Base-by-base conservation (phyloP, 495 filamentous ascomycete genomes). In the Neurospora cerealis region DNA sequence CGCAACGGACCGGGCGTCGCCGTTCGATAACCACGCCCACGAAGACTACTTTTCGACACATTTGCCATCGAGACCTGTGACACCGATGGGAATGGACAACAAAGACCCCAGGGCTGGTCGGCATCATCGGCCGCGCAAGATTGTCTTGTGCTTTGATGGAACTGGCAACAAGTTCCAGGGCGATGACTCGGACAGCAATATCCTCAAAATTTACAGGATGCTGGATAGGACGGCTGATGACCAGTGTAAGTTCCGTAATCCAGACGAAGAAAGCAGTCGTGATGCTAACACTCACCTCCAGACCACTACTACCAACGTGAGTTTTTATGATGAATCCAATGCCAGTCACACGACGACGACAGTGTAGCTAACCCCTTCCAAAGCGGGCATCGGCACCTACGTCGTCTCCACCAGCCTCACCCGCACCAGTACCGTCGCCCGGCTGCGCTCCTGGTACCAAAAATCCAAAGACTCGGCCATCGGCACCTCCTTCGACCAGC, bases 111-210 rank as follows among this genome's bases (percentile, higher is more conserved):
- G 37, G 19, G 34, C n/a, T 1, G 24, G 60, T 11, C 40, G 48
- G 5, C 74, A 72, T 24, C 75, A 71, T 10, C 76, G 75, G 38
- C 79, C 83, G 4, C 80, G 79, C 13, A 87, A 87, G 74, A 81
- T 96, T 69, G 89, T 97, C 21, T 84, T 97, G 5, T 96, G 93
- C 77, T 97, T 97, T 73, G 94, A 97, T 79, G 94, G 94, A 34
- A 97, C 94, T 0, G 93, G 93, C 3, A 96, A 97, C 77, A 93
- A 94, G 76, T 96, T 96, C 78, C 86, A 86, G 38, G 93, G 94
- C 11, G 92, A 93, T 78, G 89, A 92, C 69, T 89, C 89, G 10
- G 93, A 96, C 78, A 96, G 92, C 78, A 96, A 96, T 80, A 94
- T 97, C 73, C 83, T 97, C 62, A 97, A 97, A 80, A 94, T 97